phyloP scores from a whole-genome alignment of 306 rosid genomes.

The Rosa rugosa region DNA sequence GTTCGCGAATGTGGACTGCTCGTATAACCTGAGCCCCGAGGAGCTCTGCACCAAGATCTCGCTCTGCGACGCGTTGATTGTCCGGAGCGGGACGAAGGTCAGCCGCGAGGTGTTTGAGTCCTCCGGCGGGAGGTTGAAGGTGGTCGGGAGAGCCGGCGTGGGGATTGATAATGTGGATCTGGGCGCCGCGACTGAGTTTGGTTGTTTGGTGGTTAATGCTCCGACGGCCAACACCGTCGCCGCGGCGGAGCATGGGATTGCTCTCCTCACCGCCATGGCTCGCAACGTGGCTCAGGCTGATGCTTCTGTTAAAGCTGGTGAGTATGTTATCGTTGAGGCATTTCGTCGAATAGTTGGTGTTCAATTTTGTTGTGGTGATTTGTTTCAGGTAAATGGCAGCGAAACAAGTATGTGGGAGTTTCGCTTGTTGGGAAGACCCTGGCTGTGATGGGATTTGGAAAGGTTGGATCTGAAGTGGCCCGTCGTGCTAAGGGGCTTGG shows the following conservation, averaged over 20 bases:
- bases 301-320: constrained; percentile 90
- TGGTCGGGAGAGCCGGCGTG: constrained; percentile 96
- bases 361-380: background rate
- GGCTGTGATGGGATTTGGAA: constrained; percentile 96
- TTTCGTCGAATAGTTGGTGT: constrained; percentile 24
- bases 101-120: constrained; percentile 91
- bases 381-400: constrained; percentile 76
- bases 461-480: constrained; percentile 98
- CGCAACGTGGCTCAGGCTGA: constrained; percentile 97
- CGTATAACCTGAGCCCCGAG: constrained; percentile 78
- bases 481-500: constrained; percentile 99
- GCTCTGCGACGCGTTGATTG: constrained; percentile 90
- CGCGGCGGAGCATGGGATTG: constrained; percentile 96
- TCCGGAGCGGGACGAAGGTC: constrained; percentile 94
- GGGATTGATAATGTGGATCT: constrained; percentile 99
- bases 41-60: constrained; percentile 99
- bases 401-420: constrained; percentile 93
- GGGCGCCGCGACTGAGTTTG: constrained; percentile 97
- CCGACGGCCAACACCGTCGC: constrained; percentile 98
- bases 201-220: constrained; percentile 92
- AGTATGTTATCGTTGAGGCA: constrained; percentile 19
- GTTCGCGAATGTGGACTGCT: constrained; percentile 84
- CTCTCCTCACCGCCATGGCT: constrained; percentile 92
- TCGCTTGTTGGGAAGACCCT: constrained; percentile 96
- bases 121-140: constrained; percentile 85